A percentile compares a stretch with the other conserved stretches of the same genome.
These are phyloP conservation scores for Botrytis sinoallii DNA, from an alignment of 2,329 filamentous ascomycete genomes.

Conservation along the genomic window DNA sequence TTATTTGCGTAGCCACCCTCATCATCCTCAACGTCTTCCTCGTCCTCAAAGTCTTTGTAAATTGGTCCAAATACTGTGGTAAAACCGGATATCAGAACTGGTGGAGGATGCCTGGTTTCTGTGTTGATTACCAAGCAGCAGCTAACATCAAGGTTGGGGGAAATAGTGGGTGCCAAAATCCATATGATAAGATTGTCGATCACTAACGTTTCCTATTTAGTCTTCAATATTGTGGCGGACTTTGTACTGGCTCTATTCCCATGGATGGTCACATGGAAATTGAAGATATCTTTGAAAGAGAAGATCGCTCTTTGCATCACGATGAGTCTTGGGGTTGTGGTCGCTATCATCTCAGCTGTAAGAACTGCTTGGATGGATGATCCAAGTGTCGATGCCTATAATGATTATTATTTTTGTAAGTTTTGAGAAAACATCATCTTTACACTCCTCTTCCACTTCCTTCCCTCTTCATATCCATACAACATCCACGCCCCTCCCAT, in stretches of 20 bases:
- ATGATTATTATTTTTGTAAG: conserved; percentile 46
- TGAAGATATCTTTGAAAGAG: conserved; percentile 48
- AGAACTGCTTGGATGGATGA: conserved; percentile 49
- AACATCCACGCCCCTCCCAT: neutral
- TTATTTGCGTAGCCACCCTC: conserved; percentile 50
- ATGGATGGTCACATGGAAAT: conserved; percentile 48
- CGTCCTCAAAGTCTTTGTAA: conserved; percentile 47
- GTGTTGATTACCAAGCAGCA: conserved; percentile 41
- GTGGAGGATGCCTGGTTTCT: conserved; percentile 46
- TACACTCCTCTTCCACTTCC: neutral
- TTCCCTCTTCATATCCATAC: neutral
- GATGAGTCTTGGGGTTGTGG: conserved; percentile 51
- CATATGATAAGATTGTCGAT: conserved; percentile 11
- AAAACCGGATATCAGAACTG: conserved; percentile 45
- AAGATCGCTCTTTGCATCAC: conserved; percentile 50
- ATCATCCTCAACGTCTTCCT: conserved; percentile 48
- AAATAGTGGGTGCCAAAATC: conserved; percentile 42
- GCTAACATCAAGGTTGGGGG: conserved; percentile 49
- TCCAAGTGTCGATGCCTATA: conserved; percentile 42
- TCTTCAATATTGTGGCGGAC: conserved; percentile 54
- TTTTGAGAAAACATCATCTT: neutral
- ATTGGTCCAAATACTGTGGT: conserved; percentile 49
- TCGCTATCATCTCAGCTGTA: conserved; percentile 48
- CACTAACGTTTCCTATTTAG: conserved; percentile 35
- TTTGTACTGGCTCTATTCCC: conserved; percentile 50